phyloP scores from a whole-genome alignment of 331 rosid species.

The Rhamnella rubrinervis region DNA sequence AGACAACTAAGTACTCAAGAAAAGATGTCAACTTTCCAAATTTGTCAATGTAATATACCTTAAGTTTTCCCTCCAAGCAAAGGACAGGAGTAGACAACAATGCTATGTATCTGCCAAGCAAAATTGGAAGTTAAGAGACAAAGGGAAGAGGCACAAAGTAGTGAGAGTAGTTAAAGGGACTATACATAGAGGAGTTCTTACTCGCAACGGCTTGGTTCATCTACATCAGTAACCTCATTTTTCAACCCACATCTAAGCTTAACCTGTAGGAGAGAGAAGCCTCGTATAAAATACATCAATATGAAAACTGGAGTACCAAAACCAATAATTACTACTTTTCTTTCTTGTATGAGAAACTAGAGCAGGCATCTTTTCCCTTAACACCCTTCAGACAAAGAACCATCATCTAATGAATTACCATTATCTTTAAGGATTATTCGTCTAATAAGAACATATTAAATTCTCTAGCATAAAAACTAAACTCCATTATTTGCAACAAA shows the following conservation, averaged over 20 bases:
- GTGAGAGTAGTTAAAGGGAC: neutral
- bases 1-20: constrained; percentile 12
- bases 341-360: neutral
- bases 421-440: no score
- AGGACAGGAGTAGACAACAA: constrained; percentile 78
- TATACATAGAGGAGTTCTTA: constrained; percentile 33
- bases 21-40: neutral
- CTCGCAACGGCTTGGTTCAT: constrained; percentile 99
- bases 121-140: constrained; percentile 19
- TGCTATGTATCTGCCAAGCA: constrained; percentile 72
- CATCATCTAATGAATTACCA: no score
- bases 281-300: neutral
- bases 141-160: neutral
- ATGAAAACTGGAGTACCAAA: no score
- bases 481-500: constrained; percentile 10
- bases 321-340: neutral
- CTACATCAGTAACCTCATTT: constrained; percentile 83
- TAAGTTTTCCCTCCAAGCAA: constrained; percentile 79
- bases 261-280: constrained; percentile 50
- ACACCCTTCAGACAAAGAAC: no score
- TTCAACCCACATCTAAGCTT: constrained; percentile 84
- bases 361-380: no score
- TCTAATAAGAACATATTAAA: no score
- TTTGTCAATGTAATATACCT: constrained; percentile 47
- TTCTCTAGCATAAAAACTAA: neutral